A percentile compares a stretch with the other conserved stretches of the same genome.
These are phyloP conservation scores for Podaxis carcinomalis DNA, from an alignment of 768 basidiomycete species.

Conservation along the genomic window DNA sequence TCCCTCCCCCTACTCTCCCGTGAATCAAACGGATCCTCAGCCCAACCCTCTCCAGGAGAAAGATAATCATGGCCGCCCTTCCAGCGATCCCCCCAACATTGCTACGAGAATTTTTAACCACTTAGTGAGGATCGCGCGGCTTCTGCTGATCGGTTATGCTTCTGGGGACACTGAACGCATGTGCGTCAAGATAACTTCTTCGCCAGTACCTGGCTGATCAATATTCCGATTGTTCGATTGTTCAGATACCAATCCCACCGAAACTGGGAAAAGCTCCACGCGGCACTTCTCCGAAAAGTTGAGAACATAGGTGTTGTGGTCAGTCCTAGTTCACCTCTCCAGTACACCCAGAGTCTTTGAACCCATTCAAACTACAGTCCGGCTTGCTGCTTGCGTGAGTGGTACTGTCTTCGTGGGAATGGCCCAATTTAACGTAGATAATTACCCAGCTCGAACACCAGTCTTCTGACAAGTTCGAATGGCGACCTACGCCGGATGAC, in stretches of 20 bases:
- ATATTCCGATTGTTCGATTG: background rate
- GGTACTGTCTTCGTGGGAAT: background rate
- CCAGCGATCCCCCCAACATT: background rate
- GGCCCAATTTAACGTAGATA: background rate
- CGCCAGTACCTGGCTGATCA: background rate
- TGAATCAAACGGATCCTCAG: background rate
- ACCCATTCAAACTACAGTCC: background rate
- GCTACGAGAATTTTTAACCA: background rate
- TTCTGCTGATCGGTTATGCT: conserved; percentile 10
- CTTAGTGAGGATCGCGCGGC: conserved; percentile 3
- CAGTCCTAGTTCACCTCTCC: background rate
- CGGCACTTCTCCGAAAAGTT: conserved; percentile 9
- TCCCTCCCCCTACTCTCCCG: background rate
- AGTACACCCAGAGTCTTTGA: background rate
- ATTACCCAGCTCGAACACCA: background rate
- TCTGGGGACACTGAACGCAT: background rate
- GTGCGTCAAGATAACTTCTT: background rate
- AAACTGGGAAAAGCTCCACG: conserved; percentile 8
- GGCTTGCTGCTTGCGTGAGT: conserved; percentile 11
- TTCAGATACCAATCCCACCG: conserved; percentile 4
- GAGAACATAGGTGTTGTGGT: conserved; percentile 13
- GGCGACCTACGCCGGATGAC: conserved; percentile 7
- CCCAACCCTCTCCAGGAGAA: background rate
- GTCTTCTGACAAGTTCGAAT: conserved; percentile 4
- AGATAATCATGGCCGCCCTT: background rate